phyloP scores from a whole-genome alignment of 371 early-diverging fungal species.

The Syncephalastrum sp. region DNA sequence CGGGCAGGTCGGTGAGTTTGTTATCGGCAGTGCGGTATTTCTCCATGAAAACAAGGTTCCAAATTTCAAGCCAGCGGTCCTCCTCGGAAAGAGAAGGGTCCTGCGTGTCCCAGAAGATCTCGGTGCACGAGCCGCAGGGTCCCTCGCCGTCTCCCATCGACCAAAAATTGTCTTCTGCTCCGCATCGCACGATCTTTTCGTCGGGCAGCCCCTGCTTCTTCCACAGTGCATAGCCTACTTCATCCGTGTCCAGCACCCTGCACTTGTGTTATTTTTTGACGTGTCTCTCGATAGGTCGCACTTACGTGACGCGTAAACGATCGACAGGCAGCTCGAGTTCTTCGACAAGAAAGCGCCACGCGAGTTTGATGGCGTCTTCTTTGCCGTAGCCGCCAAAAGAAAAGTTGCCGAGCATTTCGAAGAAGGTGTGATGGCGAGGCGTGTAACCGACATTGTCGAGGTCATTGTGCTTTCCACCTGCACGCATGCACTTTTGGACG shows the following conservation, averaged over 20 bases:
- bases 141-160: conserved; percentile 83
- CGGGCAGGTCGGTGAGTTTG: conserved; percentile 50
- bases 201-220: conserved; percentile 61
- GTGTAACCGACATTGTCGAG: conserved; percentile 80
- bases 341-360: conserved; percentile 72
- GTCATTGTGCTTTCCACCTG: conserved; percentile 84
- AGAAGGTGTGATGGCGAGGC: conserved; percentile 80
- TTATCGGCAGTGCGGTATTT: conserved; percentile 61
- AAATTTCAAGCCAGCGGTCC: conserved; percentile 75
- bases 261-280: not conserved
- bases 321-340: conserved; percentile 59
- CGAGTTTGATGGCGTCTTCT: conserved; percentile 59
- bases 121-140: conserved; percentile 82
- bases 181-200: conserved; percentile 56
- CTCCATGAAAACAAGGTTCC: conserved; percentile 89
- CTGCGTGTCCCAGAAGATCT: conserved; percentile 79
- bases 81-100: conserved; percentile 44
- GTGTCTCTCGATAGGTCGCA: not conserved
- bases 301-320: conserved; percentile 68
- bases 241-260: conserved; percentile 68
- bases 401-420: conserved; percentile 86
- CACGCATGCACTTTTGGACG: conserved; percentile 76
- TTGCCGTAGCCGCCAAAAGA: conserved; percentile 74
- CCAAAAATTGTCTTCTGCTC: conserved; percentile 80
- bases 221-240: conserved; percentile 69